phyloP scores from a whole-genome alignment of 2,329 filamentous ascomycete species.

The Trichoderma oligosporum region DNA sequence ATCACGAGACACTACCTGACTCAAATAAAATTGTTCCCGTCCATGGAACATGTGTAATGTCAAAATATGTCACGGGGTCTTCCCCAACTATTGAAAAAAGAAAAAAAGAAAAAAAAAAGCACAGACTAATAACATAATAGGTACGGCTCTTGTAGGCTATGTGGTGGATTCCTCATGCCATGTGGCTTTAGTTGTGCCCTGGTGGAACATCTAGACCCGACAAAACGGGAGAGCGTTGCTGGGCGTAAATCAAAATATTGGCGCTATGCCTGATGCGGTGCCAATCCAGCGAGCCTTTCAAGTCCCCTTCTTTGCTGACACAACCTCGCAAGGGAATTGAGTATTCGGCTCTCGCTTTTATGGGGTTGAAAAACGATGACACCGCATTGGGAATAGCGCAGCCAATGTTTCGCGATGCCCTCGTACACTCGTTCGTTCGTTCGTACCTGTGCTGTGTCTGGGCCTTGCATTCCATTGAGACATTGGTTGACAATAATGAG shows the following conservation, averaged over 20 bases:
- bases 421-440: not conserved
- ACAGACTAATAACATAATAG: no score
- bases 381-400: conserved; percentile 2
- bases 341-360: not conserved
- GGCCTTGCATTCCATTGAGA: conserved; percentile 2
- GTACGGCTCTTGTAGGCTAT: not conserved
- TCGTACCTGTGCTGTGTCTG: not conserved
- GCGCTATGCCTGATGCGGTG: not conserved
- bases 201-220: not conserved
- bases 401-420: not conserved
- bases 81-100: not conserved
- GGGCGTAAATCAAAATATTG: not conserved
- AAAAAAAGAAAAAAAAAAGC: not conserved
- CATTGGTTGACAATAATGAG: not conserved
- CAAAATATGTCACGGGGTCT: not conserved
- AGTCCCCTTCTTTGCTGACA: not conserved
- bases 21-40: not conserved
- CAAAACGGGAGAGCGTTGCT: not conserved
- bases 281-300: not conserved
- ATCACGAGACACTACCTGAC: not conserved
- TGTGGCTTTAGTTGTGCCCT: no score
- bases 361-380: not conserved
- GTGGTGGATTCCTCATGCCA: conserved; percentile 11
- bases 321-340: not conserved
- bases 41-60: not conserved